These are phyloP conservation scores for Ordospora pajunii DNA, from an alignment of 371 early-diverging fungal species.

Conservation along the genomic window DNA sequence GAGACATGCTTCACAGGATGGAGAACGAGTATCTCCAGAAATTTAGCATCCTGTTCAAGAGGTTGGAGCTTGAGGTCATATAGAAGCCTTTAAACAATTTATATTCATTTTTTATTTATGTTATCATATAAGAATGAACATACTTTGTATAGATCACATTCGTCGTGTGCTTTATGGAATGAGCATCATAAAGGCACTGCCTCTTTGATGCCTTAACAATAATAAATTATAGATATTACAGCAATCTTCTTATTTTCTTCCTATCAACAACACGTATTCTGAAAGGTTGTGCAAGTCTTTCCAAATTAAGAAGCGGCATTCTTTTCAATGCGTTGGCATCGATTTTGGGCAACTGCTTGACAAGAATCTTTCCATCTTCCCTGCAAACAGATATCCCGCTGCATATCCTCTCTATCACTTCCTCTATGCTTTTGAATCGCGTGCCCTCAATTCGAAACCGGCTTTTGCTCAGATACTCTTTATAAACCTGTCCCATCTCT, in stretches of 20 bases:
- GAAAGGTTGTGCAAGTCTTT: neutral
- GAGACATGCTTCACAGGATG: neutral
- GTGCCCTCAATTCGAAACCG: slow-evolving; percentile 8
- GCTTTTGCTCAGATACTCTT: slow-evolving; percentile 3
- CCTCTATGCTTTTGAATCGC: slow-evolving; percentile 2
- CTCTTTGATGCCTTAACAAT: slow-evolving; percentile 19
- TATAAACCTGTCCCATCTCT: slow-evolving; percentile 16
- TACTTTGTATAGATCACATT: too few relatives aligned
- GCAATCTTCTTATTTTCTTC: too few relatives aligned
- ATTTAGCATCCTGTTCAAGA: neutral
- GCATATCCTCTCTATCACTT: slow-evolving; percentile 2
- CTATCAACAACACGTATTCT: neutral
- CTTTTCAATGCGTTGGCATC: neutral
- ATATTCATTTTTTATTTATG: too few relatives aligned
- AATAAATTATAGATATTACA: too few relatives aligned
- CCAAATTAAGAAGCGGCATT: neutral
- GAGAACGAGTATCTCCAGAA: neutral
- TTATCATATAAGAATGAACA: too few relatives aligned
- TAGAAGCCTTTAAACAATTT: too few relatives aligned
- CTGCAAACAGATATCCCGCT: neutral
- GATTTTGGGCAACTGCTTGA: neutral
- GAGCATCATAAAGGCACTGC: too few relatives aligned
- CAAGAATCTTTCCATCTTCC: neutral
- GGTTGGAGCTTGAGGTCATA: neutral
- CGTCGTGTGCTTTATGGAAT: too few relatives aligned